These are phyloP conservation scores for Pestalotiopsis sp. DNA, from an alignment of 2,329 filamentous ascomycete species.

Conservation along the genomic window DNA sequence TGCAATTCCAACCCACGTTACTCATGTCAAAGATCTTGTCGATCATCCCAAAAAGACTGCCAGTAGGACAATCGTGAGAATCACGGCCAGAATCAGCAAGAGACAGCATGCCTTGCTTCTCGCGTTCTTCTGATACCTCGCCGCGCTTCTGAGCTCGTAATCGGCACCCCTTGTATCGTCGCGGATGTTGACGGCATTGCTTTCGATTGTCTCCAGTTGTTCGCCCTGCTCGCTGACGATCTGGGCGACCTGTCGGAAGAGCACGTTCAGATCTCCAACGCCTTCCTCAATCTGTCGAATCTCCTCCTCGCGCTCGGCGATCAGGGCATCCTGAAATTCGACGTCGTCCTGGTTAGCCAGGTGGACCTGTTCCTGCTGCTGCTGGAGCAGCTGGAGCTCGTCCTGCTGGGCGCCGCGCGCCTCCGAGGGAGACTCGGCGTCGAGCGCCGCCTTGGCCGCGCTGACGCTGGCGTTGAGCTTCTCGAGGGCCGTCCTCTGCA, in stretches of 20 bases:
- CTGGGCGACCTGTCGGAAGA: slow-evolving; percentile 97
- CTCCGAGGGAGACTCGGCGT: slow-evolving; percentile 45
- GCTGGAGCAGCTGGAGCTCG: slow-evolving; percentile 42
- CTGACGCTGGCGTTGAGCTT: slow-evolving; percentile 86
- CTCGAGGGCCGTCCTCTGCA: slow-evolving; percentile 89
- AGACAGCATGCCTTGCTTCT: slow-evolving; percentile 93
- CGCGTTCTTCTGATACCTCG: slow-evolving; percentile 91
- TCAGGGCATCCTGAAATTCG: slow-evolving; percentile 94
- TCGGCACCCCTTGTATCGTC: slow-evolving; percentile 85
- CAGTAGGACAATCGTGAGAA: slow-evolving; percentile 84
- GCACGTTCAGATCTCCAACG: slow-evolving; percentile 91
- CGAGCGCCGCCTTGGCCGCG: slow-evolving; percentile 78
- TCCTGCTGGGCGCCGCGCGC: slow-evolving; percentile 34
- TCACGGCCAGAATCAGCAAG: slow-evolving; percentile 82
- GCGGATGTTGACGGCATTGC: slow-evolving; percentile 82
- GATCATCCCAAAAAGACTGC: slow-evolving; percentile 76
- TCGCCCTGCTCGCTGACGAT: slow-evolving; percentile 95
- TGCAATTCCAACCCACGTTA: slow-evolving; percentile 15
- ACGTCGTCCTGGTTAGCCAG: slow-evolving; percentile 92
- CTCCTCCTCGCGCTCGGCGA: slow-evolving; percentile 94
- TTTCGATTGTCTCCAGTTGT: slow-evolving; percentile 80
- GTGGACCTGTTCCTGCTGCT: slow-evolving; percentile 73
- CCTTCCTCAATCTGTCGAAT: slow-evolving; percentile 97
- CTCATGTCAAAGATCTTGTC: slow-evolving; percentile 13
- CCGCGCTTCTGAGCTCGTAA: slow-evolving; percentile 79